Evolutionary conservation across 2,329 filamentous ascomycete species (phyloP), one percentile per base, ranked within the genome.

Genomic region (Microdochium bolleyi): DNA sequence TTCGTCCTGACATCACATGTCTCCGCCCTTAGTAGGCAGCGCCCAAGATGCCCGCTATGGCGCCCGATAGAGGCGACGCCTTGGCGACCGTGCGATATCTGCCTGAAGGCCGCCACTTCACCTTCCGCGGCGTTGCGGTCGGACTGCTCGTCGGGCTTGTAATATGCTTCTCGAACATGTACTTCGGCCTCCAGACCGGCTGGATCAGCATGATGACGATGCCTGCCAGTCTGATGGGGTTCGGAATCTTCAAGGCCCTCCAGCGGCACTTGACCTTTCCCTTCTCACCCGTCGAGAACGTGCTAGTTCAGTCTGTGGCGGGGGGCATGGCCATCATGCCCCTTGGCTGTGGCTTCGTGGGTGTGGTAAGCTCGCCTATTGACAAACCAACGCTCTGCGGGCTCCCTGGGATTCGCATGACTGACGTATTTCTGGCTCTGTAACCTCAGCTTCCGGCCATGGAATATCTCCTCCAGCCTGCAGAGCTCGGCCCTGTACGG

Each of bases 241-340:
- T 96, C 66, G 92, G 91, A 11, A 87, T 95, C 60, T 99, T 99
- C 77, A 90, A 89, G 63, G 78, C 85, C 5, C 70, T 96, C 1
- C 81, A 87, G 1, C 82, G 80, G 48, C 82, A 88, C 57, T 75
- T 96, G 27, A 77, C 80, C 25, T 83, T 88, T 52, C 92, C 92
- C 0, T 99, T 99, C 63, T 90, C 88, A 3, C 92, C 94, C 0
- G 88, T 97, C 11, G 92, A 99, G 71, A 99, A 99, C 67, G 94
- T 99, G 3, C 78, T 99, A 22, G 88, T 99, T 11, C 94, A 99
- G 72, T 96, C 90, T 0, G 94, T 99, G 3, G 92, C 94, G 1
- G 92, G 94, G 11, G 89, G 89, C 16, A 95, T 97, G 69, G 94
- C 92, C 1, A 95, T 95, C 4, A 97, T 97, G 90, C 94, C 94